Evolutionary conservation across 2,329 filamentous ascomycete genomes (phyloP).

Genomic region (Stemphylium beticola): DNA sequence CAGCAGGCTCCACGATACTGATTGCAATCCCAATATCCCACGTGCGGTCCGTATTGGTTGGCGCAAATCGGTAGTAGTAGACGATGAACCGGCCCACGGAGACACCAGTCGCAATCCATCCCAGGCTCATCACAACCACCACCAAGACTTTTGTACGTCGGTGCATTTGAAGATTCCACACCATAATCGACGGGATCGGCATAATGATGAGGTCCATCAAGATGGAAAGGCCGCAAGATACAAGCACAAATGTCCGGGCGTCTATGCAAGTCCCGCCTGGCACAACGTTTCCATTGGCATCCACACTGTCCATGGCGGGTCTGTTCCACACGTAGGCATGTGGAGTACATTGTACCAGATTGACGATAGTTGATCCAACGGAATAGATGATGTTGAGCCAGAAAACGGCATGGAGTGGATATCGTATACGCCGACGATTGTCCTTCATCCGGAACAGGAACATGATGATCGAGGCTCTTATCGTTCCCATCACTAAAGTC

Average conservation of each 20-base stretch:
- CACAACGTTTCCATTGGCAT: slow-evolving; percentile 33
- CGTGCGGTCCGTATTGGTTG: slow-evolving; percentile 41
- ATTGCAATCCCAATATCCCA: slow-evolving; percentile 48
- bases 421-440: slow-evolving; percentile 33
- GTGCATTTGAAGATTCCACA: slow-evolving; percentile 54
- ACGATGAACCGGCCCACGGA: slow-evolving; percentile 49
- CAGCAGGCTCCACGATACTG: slow-evolving; percentile 48
- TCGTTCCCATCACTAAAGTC: slow-evolving; percentile 37
- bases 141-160: slow-evolving; percentile 44
- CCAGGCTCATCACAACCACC: slow-evolving; percentile 42
- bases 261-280: slow-evolving; percentile 44
- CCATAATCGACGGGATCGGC: slow-evolving; percentile 50
- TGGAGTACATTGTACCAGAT: slow-evolving; percentile 46
- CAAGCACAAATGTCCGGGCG: slow-evolving; percentile 41
- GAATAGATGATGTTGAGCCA: slow-evolving; percentile 46
- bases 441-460: slow-evolving; percentile 49
- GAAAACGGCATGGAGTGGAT: slow-evolving; percentile 42
- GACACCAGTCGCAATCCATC: slow-evolving; percentile 45
- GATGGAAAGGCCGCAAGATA: slow-evolving; percentile 44
- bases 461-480: slow-evolving; percentile 47
- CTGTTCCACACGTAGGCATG: slow-evolving; percentile 37
- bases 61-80: slow-evolving; percentile 49
- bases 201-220: slow-evolving; percentile 51
- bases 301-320: slow-evolving; percentile 39
- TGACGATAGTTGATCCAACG: slow-evolving; percentile 42